phyloP scores from a whole-genome alignment of 768 basidiomycete genomes.

The Phanerochaete sordida region DNA sequence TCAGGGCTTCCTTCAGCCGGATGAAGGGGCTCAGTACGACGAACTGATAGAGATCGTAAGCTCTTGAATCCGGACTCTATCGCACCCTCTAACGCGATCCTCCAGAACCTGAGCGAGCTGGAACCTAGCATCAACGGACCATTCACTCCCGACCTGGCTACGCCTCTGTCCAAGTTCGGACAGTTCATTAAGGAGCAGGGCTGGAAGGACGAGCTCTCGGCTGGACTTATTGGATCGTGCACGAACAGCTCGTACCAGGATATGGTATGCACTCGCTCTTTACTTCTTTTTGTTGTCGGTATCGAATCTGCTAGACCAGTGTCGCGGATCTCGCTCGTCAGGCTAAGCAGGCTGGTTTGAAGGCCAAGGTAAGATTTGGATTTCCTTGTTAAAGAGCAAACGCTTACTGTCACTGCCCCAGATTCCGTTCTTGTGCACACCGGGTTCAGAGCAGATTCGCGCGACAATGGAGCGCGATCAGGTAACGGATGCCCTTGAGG shows the following conservation, averaged over 20 bases:
- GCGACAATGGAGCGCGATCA: conserved; percentile 97
- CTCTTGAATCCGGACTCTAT: neutral
- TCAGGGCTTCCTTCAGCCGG: conserved; percentile 75
- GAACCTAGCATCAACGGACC: conserved; percentile 96
- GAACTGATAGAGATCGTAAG: conserved; percentile 90
- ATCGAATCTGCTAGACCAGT: conserved; percentile 54
- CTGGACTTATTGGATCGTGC: conserved; percentile 94
- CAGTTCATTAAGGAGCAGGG: conserved; percentile 76
- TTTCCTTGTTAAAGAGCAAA: neutral
- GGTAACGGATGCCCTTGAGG: conserved; percentile 75
- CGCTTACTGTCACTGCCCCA: conserved; percentile 18
- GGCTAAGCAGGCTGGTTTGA: conserved; percentile 80
- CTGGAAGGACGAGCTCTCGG: conserved; percentile 93
- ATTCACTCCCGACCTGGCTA: conserved; percentile 95
- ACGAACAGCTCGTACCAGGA: conserved; percentile 99
- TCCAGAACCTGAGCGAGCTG: conserved; percentile 79
- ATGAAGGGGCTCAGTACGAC: conserved; percentile 89
- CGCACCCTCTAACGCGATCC: neutral
- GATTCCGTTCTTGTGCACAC: conserved; percentile 86
- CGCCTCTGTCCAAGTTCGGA: conserved; percentile 87
- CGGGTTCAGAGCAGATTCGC: conserved; percentile 93
- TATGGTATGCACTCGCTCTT: no score
- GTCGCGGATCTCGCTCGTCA: conserved; percentile 90
- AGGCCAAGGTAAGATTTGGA: conserved; percentile 48
- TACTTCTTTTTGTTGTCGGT: neutral